These are phyloP conservation scores for Cunninghamia lanceolata DNA, from an alignment of 75 land plant genomes.

Conservation along the genomic window DNA sequence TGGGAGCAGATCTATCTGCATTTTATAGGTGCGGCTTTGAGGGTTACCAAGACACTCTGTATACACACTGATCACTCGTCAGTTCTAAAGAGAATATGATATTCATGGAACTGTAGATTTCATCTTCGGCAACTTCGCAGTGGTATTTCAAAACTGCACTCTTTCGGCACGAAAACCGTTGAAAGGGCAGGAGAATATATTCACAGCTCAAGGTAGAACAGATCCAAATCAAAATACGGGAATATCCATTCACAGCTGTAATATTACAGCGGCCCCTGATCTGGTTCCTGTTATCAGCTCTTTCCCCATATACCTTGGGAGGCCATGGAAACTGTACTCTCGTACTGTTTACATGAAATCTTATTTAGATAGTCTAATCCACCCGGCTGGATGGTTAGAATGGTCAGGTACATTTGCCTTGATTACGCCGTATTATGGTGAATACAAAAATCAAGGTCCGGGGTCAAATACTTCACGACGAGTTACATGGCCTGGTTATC, in stretches of 20 bases:
- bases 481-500: slow-evolving; percentile 20
- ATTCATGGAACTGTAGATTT: slow-evolving; percentile 26
- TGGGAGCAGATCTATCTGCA: slow-evolving; percentile 7
- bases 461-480: slow-evolving; percentile 9
- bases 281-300: background rate
- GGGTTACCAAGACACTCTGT: slow-evolving; percentile 34
- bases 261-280: slow-evolving; percentile 5
- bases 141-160: slow-evolving; percentile 19
- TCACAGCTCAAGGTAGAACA: slow-evolving; percentile 33
- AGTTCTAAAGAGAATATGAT: slow-evolving; percentile 19
- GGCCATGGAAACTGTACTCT: slow-evolving; percentile 23
- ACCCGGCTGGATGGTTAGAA: slow-evolving; percentile 24
- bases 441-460: slow-evolving; percentile 20
- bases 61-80: slow-evolving; percentile 22
- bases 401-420: slow-evolving; percentile 19
- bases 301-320: slow-evolving; percentile 13
- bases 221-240: slow-evolving; percentile 19
- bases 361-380: background rate
- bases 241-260: slow-evolving; percentile 21
- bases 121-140: slow-evolving; percentile 31
- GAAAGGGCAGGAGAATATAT: background rate
- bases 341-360: slow-evolving; percentile 13
- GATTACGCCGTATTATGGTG: slow-evolving; percentile 18
- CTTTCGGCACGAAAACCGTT: background rate
- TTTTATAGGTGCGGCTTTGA: slow-evolving; percentile 14